A percentile compares a stretch with the other conserved stretches of the same genome.
These are phyloP conservation scores for Sporisorium iseilematis-ciliati DNA, from an alignment of 1,284 basidiomycete species.

Conservation along the genomic window DNA sequence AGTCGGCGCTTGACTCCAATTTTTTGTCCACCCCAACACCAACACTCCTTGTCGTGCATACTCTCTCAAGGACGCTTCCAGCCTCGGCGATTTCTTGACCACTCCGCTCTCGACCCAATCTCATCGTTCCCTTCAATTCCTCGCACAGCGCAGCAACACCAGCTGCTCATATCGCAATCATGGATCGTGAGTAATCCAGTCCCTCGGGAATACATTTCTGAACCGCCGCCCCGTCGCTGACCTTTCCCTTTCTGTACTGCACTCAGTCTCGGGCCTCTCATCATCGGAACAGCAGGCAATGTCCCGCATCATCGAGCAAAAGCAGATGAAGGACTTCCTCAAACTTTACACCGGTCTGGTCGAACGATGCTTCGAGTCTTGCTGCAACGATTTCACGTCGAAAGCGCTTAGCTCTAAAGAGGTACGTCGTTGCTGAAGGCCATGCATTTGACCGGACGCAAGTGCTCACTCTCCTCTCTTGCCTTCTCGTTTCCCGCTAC, in stretches of 20 bases:
- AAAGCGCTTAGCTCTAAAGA: slow-evolving; percentile 93
- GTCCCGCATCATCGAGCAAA: slow-evolving; percentile 68
- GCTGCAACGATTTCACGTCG: slow-evolving; percentile 96
- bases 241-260: neutral
- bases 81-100: neutral
- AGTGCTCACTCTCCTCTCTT: no score
- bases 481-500: neutral
- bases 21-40: neutral
- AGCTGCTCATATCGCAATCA: slow-evolving; percentile 20
- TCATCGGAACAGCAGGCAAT: slow-evolving; percentile 66
- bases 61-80: neutral
- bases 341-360: slow-evolving; percentile 94
- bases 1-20: neutral
- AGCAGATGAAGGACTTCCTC: slow-evolving; percentile 98
- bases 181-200: slow-evolving; percentile 48
- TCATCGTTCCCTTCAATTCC: neutral
- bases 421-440: slow-evolving; percentile 72
- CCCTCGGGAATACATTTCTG: neutral
- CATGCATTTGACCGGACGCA: no score
- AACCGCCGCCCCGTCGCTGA: neutral
- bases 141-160: slow-evolving; percentile 6
- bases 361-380: slow-evolving; percentile 93
- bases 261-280: slow-evolving; percentile 64
- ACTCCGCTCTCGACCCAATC: neutral
- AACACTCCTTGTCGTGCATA: neutral